Evolutionary conservation across 2,329 filamentous ascomycete species (phyloP).

Genomic region (Exserohilum turcica): DNA sequence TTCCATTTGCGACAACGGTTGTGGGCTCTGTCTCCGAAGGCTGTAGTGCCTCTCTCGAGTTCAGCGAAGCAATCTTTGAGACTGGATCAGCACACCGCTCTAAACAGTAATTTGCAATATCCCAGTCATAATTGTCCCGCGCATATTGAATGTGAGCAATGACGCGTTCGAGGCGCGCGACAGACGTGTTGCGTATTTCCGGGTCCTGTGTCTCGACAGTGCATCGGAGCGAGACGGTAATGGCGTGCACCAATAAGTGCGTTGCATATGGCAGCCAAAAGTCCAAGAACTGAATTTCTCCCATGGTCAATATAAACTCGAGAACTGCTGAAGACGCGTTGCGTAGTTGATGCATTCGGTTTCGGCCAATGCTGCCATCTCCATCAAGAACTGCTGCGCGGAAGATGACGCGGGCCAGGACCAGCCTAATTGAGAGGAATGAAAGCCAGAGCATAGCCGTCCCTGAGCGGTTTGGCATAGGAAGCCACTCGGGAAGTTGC

Average conservation of each 20-base stretch:
- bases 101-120: slow-evolving; percentile 60
- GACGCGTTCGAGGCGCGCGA: slow-evolving; percentile 55
- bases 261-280: slow-evolving; percentile 59
- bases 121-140: slow-evolving; percentile 59
- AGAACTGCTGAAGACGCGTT: slow-evolving; percentile 57
- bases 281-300: slow-evolving; percentile 55
- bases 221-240: slow-evolving; percentile 59
- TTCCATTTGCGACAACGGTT: slow-evolving; percentile 15
- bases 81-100: slow-evolving; percentile 50
- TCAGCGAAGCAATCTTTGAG: slow-evolving; percentile 41
- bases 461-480: slow-evolving; percentile 36
- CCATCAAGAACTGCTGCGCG: slow-evolving; percentile 35
- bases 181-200: slow-evolving; percentile 53
- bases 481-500: slow-evolving; percentile 43
- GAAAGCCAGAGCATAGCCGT: slow-evolving; percentile 49
- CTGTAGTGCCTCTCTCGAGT: slow-evolving; percentile 25
- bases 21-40: slow-evolving; percentile 25
- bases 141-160: slow-evolving; percentile 55
- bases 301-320: slow-evolving; percentile 56
- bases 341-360: slow-evolving; percentile 53
- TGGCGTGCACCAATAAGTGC: slow-evolving; percentile 59
- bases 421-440: slow-evolving; percentile 47
- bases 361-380: slow-evolving; percentile 28
- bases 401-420: slow-evolving; percentile 47
- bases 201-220: slow-evolving; percentile 57